Conservation (phyloP, 768 basidiomycete species). For the Hypholoma sublateritium region DNA sequence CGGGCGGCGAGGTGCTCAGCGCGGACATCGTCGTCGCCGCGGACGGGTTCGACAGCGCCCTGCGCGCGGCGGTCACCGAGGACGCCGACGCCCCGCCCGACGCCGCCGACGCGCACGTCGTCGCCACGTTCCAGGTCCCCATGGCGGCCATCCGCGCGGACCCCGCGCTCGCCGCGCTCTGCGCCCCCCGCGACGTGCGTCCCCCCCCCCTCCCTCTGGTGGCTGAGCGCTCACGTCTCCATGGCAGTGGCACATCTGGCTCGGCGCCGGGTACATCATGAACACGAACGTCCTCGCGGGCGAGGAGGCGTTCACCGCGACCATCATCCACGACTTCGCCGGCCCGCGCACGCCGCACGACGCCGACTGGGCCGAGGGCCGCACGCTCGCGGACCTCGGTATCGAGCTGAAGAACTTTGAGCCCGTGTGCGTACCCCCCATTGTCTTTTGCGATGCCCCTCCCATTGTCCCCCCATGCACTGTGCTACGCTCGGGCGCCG, state of each 20-base stretch:
- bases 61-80: slow-evolving; percentile 33
- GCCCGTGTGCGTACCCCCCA: slow-evolving; percentile 26
- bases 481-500: too few species aligned
- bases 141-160: slow-evolving; percentile 29
- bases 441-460: not conserved
- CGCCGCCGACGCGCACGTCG: slow-evolving; percentile 22
- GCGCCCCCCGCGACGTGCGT: slow-evolving; percentile 30
- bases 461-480: not conserved
- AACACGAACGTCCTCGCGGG: slow-evolving; percentile 28
- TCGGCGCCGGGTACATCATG: slow-evolving; percentile 24
- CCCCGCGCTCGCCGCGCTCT: slow-evolving; percentile 28
- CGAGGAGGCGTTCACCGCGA: slow-evolving; percentile 24
- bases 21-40: slow-evolving; percentile 62
- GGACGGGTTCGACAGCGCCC: slow-evolving; percentile 49
- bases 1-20: slow-evolving; percentile 39
- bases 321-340: slow-evolving; percentile 22
- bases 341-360: slow-evolving; percentile 20
- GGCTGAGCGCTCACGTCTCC: not conserved
- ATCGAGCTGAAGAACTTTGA: slow-evolving; percentile 35
- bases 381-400: slow-evolving; percentile 31
- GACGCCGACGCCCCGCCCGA: slow-evolving; percentile 14
- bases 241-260: slow-evolving; percentile 17
- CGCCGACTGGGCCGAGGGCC: slow-evolving; percentile 30
- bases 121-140: slow-evolving; percentile 33
- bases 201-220: not conserved